A percentile compares a stretch with the other conserved stretches of the same genome.
phyloP scores from a whole-genome alignment of 768 basidiomycete genomes.

The Favolaschia claudopus region DNA sequence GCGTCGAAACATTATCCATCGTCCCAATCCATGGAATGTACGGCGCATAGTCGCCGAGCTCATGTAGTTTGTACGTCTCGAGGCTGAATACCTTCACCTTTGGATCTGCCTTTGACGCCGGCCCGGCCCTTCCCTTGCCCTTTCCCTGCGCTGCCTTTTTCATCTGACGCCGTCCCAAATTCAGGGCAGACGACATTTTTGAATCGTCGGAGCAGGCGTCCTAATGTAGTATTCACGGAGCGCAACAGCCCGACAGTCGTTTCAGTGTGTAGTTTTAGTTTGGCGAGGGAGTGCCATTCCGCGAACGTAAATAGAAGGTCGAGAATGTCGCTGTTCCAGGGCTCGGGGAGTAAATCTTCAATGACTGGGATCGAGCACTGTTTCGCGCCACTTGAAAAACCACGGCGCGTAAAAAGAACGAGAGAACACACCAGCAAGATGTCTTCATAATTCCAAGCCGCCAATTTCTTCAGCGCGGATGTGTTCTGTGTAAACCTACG shows the following conservation, averaged over 20 bases:
- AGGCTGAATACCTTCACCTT: conserved; percentile 33
- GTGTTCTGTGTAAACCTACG: conserved; percentile 27
- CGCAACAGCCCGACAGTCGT: conserved; percentile 25
- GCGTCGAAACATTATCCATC: conserved; percentile 46
- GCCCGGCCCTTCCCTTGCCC: neutral
- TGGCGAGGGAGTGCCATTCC: conserved; percentile 4
- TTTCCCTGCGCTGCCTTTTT: conserved; percentile 18
- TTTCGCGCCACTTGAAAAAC: neutral
- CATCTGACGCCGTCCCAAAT: conserved; percentile 6
- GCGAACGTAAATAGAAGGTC: neutral
- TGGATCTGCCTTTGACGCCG: neutral
- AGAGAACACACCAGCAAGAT: conserved; percentile 23
- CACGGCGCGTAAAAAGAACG: neutral
- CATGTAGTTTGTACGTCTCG: conserved; percentile 41
- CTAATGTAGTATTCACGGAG: neutral
- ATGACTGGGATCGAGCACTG: conserved; percentile 47
- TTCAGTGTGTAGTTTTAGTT: neutral
- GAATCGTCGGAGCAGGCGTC: neutral
- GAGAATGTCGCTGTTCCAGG: neutral
- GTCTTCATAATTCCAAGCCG: conserved; percentile 34
- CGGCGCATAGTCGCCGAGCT: conserved; percentile 39
- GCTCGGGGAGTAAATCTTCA: neutral
- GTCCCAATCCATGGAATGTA: conserved; percentile 38
- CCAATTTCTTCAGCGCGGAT: conserved; percentile 33
- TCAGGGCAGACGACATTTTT: neutral